Evolutionary conservation across 2,329 filamentous ascomycete species (phyloP).

Genomic region (Zymoseptoria ardabiliae): DNA sequence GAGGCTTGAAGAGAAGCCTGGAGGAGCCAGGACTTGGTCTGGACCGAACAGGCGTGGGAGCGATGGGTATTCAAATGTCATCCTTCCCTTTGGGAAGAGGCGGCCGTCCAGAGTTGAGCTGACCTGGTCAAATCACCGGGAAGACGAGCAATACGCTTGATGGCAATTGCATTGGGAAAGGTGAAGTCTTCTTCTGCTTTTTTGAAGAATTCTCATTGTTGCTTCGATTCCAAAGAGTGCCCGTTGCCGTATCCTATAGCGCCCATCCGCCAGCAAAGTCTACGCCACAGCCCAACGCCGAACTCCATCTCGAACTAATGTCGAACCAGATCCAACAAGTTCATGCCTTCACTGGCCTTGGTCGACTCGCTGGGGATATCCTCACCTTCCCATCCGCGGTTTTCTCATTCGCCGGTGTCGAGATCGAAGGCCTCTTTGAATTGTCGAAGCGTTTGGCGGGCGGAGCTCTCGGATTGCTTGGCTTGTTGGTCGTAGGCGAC

Average conservation of each 20-base stretch:
- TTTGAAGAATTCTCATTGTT: not conserved
- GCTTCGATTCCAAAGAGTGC: not conserved
- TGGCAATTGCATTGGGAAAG: not conserved
- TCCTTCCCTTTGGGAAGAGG: too few species aligned
- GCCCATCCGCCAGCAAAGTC: not conserved
- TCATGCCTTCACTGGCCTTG: slow-evolving; percentile 10
- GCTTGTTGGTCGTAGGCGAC: slow-evolving; percentile 1
- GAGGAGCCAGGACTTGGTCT: not conserved
- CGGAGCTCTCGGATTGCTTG: not conserved
- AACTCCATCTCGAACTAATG: not conserved
- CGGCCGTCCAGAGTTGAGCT: too few species aligned
- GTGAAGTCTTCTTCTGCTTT: not conserved
- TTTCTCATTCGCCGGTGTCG: slow-evolving; percentile 2
- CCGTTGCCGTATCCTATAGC: not conserved
- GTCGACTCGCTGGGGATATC: slow-evolving; percentile 17
- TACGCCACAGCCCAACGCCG: not conserved
- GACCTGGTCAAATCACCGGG: too few species aligned
- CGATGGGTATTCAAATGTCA: too few species aligned
- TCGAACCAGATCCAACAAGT: not conserved
- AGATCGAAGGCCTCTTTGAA: not conserved
- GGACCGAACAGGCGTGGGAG: not conserved
- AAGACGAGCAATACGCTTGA: not conserved
- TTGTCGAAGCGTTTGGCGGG: not conserved
- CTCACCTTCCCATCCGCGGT: slow-evolving; percentile 17
- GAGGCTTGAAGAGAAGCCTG: not conserved